Evolutionary conservation across 257 asterid species (phyloP).

Genomic region (Paraleonurus japonicus): DNA sequence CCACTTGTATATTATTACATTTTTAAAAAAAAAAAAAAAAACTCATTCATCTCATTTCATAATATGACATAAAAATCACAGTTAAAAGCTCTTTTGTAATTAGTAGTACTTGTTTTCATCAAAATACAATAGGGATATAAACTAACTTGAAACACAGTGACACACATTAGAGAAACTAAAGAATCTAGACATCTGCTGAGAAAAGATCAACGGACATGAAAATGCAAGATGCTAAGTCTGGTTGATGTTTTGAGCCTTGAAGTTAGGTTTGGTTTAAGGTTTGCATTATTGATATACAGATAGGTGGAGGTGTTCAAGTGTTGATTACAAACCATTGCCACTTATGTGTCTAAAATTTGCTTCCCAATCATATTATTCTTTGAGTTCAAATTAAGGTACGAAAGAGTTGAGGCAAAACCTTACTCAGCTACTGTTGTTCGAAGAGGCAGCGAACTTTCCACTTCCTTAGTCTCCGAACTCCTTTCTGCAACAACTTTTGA

Average conservation of each 20-base stretch:
- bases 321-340: conserved; percentile 7
- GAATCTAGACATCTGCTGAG: neutral
- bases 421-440: conserved; percentile 64
- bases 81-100: neutral
- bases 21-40: no score
- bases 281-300: neutral
- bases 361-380: neutral
- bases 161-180: neutral
- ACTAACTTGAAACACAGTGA: neutral
- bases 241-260: neutral
- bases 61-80: neutral
- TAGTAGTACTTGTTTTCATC: neutral
- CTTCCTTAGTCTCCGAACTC: conserved; percentile 54
- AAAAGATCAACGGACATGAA: neutral
- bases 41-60: neutral
- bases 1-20: neutral
- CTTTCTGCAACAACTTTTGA: conserved; percentile 83
- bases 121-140: neutral
- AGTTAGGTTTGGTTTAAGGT: neutral
- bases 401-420: conserved; percentile 18
- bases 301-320: neutral
- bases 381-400: conserved; percentile 9
- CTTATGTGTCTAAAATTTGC: neutral
- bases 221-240: neutral
- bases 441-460: conserved; percentile 80